A percentile compares a stretch with the other conserved stretches of the same genome.
Conservation (phyloP, 2,329 filamentous ascomycete genomes). For the Phaeosphaeriaceae sp. region DNA sequence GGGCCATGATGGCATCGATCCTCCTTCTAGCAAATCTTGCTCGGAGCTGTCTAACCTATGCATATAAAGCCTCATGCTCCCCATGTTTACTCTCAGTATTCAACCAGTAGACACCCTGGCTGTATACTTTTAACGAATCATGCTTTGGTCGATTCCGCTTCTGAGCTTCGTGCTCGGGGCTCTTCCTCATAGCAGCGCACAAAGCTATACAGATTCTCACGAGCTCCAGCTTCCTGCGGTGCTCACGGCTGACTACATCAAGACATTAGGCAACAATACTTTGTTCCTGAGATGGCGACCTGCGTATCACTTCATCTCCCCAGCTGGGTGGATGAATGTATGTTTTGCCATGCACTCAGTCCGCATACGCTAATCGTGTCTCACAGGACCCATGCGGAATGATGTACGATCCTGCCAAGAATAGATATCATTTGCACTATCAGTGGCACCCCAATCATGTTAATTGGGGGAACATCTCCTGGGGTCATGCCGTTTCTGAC, state of each 20-base stretch:
- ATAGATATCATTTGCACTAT: conserved; percentile 61
- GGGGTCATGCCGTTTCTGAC: conserved; percentile 57
- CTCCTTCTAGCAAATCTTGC: conserved; percentile 2
- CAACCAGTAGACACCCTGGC: not conserved
- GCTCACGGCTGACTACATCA: conserved; percentile 35
- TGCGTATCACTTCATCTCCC: conserved; percentile 54
- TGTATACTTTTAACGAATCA: conserved; percentile 11
- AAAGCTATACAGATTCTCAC: conserved; percentile 15
- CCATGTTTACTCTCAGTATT: not conserved
- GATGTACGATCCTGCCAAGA: conserved; percentile 56
- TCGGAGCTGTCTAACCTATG: not conserved
- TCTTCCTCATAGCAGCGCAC: conserved; percentile 22
- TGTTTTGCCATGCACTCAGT: conserved; percentile 1
- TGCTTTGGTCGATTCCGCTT: conserved; percentile 30
- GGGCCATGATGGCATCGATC: conserved; percentile 20
- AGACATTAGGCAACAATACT: conserved; percentile 53
- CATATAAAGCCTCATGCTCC: not conserved
- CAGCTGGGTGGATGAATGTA: conserved; percentile 57
- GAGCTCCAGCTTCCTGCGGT: conserved; percentile 25
- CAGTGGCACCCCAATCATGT: conserved; percentile 59
- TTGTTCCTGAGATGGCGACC: conserved; percentile 58
- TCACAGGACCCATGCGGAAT: conserved; percentile 57
- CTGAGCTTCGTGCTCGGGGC: conserved; percentile 35
- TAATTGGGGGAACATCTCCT: conserved; percentile 56
- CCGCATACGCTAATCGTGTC: conserved; percentile 6